Conservation (phyloP, 106 monocot species). For the Cymbidium sinense region DNA sequence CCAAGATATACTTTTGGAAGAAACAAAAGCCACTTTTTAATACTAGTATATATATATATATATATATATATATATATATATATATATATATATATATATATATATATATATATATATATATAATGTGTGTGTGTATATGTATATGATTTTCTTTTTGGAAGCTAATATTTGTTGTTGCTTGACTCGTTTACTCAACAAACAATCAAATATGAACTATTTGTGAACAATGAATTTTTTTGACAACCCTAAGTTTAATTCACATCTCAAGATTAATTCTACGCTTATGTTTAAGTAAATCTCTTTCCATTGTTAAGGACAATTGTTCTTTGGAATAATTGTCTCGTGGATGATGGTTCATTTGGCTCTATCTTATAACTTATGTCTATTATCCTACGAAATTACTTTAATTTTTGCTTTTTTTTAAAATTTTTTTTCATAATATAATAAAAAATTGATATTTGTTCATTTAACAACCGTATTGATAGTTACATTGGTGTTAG, state of each 20-base stretch:
- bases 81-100: no score
- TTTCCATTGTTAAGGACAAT: background rate
- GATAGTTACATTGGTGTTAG: background rate
- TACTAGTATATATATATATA: no score
- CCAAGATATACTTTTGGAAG: no score
- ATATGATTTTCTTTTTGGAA: no score
- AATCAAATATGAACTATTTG: no score
- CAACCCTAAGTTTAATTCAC: background rate
- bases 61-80: no score
- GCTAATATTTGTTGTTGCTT: no score
- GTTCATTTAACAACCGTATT: background rate
- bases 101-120: no score
- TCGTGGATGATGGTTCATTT: background rate
- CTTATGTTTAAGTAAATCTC: background rate
- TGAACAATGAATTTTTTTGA: background rate
- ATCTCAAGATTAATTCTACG: background rate
- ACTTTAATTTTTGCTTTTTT: background rate
- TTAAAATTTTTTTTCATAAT: background rate
- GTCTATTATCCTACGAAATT: background rate
- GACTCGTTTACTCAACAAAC: no score
- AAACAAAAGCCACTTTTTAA: no score
- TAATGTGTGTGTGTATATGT: no score
- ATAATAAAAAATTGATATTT: no score
- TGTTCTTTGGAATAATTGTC: background rate
- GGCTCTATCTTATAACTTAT: background rate